Evolutionary conservation across 345 rosid genomes (phyloP), one percentile per base, ranked within the genome.

Genomic region (Bretschneidera sinensis): DNA sequence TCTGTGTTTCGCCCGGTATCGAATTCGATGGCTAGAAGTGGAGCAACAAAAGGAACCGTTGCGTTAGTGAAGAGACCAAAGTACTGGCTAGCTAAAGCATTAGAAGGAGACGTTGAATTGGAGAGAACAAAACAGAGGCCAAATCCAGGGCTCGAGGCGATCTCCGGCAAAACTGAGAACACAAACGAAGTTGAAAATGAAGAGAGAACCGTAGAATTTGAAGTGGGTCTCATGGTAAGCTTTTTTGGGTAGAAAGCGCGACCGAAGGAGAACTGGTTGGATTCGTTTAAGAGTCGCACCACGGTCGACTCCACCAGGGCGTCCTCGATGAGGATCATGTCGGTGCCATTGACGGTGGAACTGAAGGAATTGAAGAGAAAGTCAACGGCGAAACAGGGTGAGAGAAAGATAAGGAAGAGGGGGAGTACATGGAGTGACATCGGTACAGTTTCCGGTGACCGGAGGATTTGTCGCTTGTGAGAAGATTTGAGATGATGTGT

Each of bases 91-190:
- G 88, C 77, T 8, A 91, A 8, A 2, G 95, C 87, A 0, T 70
- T 81, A 0, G 96, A 88, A 2, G 96, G 96, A 21, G 86, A 77
- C 0, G 94, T 84, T 63, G 81, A 80, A 48, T 88, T 86, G 59
- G 88, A 80, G 73, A 91, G 92, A 64, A 83, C 89, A 71, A 91
- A 86, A 48, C 86, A 81, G 64, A 91, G 90, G 73, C 94, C 98
- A 24, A 88, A 88, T 5, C 95, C 94, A 0, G 98, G 96, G 21
- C 84, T 84, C 6, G 90, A 67, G 22, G 89, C 66, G 54, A 88
- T 66, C 22, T 78, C 68, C 4, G 79, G 83, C 50, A 72, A 65
- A 34, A 75, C 34, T 5, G 83, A 78, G 77, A 78, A 74, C 65
- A 78, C 59, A 51, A 78, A 78, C 43, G 92, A 77, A 57, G 96